Percentiles rank a stretch among this genome's conserved stretches.
Evolutionary conservation across 768 basidiomycete species (phyloP).

Genomic region (Amanita jacksonii): DNA sequence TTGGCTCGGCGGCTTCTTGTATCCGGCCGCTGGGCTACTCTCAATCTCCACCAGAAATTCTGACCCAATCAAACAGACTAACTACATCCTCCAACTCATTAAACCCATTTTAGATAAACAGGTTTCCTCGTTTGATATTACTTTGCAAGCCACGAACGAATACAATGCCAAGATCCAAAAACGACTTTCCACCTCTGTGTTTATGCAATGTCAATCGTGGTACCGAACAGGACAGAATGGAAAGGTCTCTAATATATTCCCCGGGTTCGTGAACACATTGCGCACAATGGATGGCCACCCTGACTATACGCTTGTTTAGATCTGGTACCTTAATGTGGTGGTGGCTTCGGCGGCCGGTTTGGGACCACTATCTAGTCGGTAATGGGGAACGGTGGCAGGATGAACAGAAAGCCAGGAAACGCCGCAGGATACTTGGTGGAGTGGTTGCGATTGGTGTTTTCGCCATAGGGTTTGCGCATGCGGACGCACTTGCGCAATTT

Average conservation of each 20-base stretch:
- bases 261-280: slow-evolving; percentile 18
- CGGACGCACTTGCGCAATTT: no score
- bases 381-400: no score
- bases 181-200: slow-evolving; percentile 16
- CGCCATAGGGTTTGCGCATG: no score
- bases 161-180: slow-evolving; percentile 16
- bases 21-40: no score
- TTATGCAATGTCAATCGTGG: slow-evolving; percentile 26
- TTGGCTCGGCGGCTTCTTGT: no score
- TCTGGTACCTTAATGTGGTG: slow-evolving; percentile 25
- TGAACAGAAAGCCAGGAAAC: no score
- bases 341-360: slow-evolving; percentile 21
- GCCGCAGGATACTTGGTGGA: no score
- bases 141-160: slow-evolving; percentile 12
- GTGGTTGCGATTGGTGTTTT: no score
- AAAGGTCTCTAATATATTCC: slow-evolving; percentile 25
- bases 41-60: no score
- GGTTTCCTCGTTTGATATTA: slow-evolving; percentile 13
- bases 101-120: slow-evolving; percentile 15
- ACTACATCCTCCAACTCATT: slow-evolving; percentile 14
- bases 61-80: no score
- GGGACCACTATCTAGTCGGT: slow-evolving; percentile 19
- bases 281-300: neutral
- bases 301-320: slow-evolving; percentile 22
- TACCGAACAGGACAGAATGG: slow-evolving; percentile 22